These are phyloP conservation scores for Diaporthe australafricana DNA, from an alignment of 2,329 filamentous ascomycete species.

Conservation along the genomic window DNA sequence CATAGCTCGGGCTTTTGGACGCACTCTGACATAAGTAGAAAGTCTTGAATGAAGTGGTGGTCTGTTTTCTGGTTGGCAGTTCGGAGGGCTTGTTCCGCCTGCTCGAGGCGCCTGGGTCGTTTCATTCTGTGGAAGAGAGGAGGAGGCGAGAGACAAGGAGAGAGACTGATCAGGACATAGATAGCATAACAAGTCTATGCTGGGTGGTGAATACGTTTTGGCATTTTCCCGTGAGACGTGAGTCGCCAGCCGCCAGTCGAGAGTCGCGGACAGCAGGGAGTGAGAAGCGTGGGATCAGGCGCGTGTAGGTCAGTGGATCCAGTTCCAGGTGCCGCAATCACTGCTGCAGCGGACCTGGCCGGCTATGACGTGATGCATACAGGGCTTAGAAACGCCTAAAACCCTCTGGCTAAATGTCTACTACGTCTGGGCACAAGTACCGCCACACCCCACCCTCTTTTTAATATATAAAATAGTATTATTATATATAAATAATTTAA, in stretches of 20 bases:
- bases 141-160: not conserved
- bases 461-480: too few relatives aligned
- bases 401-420: too few relatives aligned
- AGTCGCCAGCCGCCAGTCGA: too few relatives aligned
- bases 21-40: slow-evolving; percentile 22
- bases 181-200: not conserved
- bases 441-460: too few relatives aligned
- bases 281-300: not conserved
- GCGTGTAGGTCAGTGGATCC: not conserved
- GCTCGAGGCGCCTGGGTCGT: slow-evolving; percentile 20
- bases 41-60: slow-evolving; percentile 25
- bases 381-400: not conserved
- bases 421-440: too few relatives aligned
- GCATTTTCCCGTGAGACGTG: not conserved
- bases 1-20: not conserved
- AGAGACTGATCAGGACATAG: not conserved
- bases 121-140: slow-evolving; percentile 5
- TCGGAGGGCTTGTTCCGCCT: slow-evolving; percentile 25
- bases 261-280: not conserved
- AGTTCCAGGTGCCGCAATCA: not conserved
- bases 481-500: too few relatives aligned
- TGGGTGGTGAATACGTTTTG: not conserved
- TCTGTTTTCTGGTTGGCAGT: slow-evolving; percentile 24
- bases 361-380: slow-evolving; percentile 19
- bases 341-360: not conserved